Conservation (phyloP, 768 basidiomycete species). For the Leccinum longicurvipes region DNA sequence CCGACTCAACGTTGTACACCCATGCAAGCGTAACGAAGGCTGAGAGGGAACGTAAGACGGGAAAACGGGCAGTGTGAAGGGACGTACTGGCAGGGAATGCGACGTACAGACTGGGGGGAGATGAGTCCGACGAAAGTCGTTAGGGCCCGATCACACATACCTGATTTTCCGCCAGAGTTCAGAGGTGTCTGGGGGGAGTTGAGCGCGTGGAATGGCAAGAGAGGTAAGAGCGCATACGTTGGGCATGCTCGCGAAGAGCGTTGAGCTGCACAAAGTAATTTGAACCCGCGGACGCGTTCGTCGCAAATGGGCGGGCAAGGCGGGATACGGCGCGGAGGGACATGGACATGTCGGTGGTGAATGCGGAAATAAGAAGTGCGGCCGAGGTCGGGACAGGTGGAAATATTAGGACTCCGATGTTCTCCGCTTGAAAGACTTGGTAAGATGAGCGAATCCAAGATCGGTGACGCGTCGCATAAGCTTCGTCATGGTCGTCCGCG, state of each 20-base stretch:
- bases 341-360: conserved; percentile 38
- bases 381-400: conserved; percentile 27
- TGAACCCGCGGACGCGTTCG: conserved; percentile 36
- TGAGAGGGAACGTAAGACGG: conserved; percentile 15
- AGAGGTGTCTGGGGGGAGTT: conserved; percentile 53
- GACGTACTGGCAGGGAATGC: conserved; percentile 72
- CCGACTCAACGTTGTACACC: conserved; percentile 51
- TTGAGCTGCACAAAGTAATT: conserved; percentile 50
- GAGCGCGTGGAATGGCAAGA: conserved; percentile 6
- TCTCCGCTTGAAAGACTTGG: conserved; percentile 32
- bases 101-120: conserved; percentile 56
- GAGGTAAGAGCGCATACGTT: conserved; percentile 39
- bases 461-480: conserved; percentile 41
- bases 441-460: neutral
- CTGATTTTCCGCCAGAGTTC: conserved; percentile 87
- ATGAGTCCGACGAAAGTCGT: conserved; percentile 4
- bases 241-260: conserved; percentile 63
- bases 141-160: conserved; percentile 36
- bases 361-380: conserved; percentile 43
- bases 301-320: conserved; percentile 34
- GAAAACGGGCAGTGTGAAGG: neutral
- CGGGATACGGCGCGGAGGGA: conserved; percentile 44
- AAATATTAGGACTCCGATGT: conserved; percentile 20
- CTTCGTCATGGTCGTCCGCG: conserved; percentile 57
- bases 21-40: conserved; percentile 34